Evolutionary conservation across 208 protist genomes (phyloP).

Genomic region (Trypanosoma vivax): DNA sequence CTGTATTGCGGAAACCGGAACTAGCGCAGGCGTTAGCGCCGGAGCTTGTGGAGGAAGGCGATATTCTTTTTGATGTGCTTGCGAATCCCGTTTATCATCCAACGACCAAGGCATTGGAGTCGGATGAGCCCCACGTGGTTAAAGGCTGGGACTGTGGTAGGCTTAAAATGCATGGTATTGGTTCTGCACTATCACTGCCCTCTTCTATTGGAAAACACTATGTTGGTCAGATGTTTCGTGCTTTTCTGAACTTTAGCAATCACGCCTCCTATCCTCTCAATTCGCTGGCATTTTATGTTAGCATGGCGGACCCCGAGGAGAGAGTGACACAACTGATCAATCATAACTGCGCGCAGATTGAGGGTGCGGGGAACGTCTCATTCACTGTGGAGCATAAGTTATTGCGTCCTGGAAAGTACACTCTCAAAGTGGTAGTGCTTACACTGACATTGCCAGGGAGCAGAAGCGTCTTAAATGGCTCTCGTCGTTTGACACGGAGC

Average conservation of each 20-base stretch:
- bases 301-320: slow-evolving; percentile 18
- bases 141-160: slow-evolving; percentile 1
- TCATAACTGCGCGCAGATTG: slow-evolving; percentile 12
- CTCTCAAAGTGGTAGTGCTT: slow-evolving; percentile 46
- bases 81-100: slow-evolving; percentile 20
- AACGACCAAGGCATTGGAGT: not conserved
- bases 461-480: slow-evolving; percentile 41
- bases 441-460: slow-evolving; percentile 38
- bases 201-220: slow-evolving; percentile 40
- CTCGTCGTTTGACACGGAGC: slow-evolving; percentile 41
- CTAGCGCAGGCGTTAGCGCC: slow-evolving; percentile 24
- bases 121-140: not conserved
- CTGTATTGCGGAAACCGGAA: slow-evolving; percentile 39
- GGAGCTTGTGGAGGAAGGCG: slow-evolving; percentile 54
- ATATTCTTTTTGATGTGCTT: slow-evolving; percentile 61
- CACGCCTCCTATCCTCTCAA: slow-evolving; percentile 43
- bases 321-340: slow-evolving; percentile 20
- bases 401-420: slow-evolving; percentile 22
- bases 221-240: slow-evolving; percentile 46
- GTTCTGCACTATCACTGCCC: slow-evolving; percentile 45
- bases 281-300: slow-evolving; percentile 27
- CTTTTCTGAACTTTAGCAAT: slow-evolving; percentile 67
- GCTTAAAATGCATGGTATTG: slow-evolving; percentile 20
- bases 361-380: slow-evolving; percentile 23
- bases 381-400: slow-evolving; percentile 17